A percentile compares a stretch with the other conserved stretches of the same genome.
These are phyloP conservation scores for Termitomyces sp. DNA, from an alignment of 768 basidiomycete genomes.

Conservation along the genomic window DNA sequence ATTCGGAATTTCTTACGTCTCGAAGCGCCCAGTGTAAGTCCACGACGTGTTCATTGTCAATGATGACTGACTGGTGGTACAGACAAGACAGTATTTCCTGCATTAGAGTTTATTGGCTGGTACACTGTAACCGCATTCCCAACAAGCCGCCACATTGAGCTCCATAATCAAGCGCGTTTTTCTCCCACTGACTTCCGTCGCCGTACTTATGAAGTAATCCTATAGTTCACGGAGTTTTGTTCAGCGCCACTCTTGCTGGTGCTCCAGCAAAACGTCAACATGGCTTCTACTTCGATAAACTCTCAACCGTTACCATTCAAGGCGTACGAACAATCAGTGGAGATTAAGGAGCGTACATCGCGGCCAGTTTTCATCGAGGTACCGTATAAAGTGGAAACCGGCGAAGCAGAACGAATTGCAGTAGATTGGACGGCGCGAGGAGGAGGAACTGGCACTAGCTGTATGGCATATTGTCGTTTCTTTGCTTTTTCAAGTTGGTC, in stretches of 20 bases:
- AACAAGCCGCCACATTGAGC: slow-evolving; percentile 64
- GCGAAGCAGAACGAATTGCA: slow-evolving; percentile 97
- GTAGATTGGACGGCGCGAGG: slow-evolving; percentile 93
- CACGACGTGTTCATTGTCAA: neutral
- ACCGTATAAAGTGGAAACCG: slow-evolving; percentile 87
- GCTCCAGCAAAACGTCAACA: slow-evolving; percentile 23
- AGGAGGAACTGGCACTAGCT: slow-evolving; percentile 73
- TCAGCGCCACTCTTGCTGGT: slow-evolving; percentile 87
- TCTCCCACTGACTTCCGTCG: neutral
- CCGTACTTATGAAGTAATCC: neutral
- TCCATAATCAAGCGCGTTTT: slow-evolving; percentile 75
- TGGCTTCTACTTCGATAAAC: slow-evolving; percentile 28
- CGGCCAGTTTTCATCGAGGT: slow-evolving; percentile 81
- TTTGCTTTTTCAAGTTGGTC: neutral
- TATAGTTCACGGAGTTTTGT: slow-evolving; percentile 76
- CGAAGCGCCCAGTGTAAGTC: slow-evolving; percentile 80
- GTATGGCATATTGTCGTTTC: slow-evolving; percentile 30
- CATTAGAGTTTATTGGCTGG: slow-evolving; percentile 97
- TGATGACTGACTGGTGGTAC: slow-evolving; percentile 7
- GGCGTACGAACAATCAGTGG: slow-evolving; percentile 90
- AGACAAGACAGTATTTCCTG: slow-evolving; percentile 99
- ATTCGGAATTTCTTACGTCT: slow-evolving; percentile 76
- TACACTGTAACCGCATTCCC: slow-evolving; percentile 83
- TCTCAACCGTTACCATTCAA: slow-evolving; percentile 81
- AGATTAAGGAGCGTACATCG: slow-evolving; percentile 73